phyloP scores from a whole-genome alignment of 2,329 filamentous ascomycete genomes.

The Fusarium armeniacum region DNA sequence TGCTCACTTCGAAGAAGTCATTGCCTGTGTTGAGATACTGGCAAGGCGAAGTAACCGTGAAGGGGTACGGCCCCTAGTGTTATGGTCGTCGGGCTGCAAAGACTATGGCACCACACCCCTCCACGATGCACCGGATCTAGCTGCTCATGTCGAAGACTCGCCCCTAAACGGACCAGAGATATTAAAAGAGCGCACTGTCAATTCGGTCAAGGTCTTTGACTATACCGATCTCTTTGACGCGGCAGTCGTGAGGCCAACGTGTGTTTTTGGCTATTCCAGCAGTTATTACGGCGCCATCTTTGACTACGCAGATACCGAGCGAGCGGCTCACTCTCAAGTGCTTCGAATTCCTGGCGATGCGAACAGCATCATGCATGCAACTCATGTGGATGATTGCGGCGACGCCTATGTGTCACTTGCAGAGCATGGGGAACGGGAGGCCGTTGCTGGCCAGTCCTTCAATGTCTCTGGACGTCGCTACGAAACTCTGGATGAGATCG shows the following conservation, averaged over 20 bases:
- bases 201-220: constrained; percentile 53
- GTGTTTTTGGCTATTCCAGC: constrained; percentile 61
- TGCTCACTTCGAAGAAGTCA: constrained; percentile 56
- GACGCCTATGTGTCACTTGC: constrained; percentile 64
- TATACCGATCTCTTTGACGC: constrained; percentile 59
- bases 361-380: constrained; percentile 60
- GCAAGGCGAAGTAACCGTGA: constrained; percentile 52
- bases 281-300: constrained; percentile 61
- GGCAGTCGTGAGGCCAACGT: constrained; percentile 61
- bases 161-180: constrained; percentile 54
- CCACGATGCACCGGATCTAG: constrained; percentile 54
- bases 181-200: constrained; percentile 50
- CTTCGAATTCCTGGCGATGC: constrained; percentile 54
- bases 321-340: constrained; percentile 33
- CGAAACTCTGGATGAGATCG: constrained; percentile 60
- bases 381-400: constrained; percentile 65
- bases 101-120: constrained; percentile 60
- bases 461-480: constrained; percentile 62
- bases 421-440: constrained; percentile 50
- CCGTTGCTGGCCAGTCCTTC: constrained; percentile 58
- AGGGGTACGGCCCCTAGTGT: constrained; percentile 58
- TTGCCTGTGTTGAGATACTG: constrained; percentile 54
- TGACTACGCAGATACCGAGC: constrained; percentile 51
- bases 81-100: constrained; percentile 65
- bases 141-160: constrained; percentile 60